A percentile compares a stretch with the other conserved stretches of the same genome.
Evolutionary conservation across 2,329 filamentous ascomycete genomes (phyloP).

Genomic region (Hypomyces rosellus): DNA sequence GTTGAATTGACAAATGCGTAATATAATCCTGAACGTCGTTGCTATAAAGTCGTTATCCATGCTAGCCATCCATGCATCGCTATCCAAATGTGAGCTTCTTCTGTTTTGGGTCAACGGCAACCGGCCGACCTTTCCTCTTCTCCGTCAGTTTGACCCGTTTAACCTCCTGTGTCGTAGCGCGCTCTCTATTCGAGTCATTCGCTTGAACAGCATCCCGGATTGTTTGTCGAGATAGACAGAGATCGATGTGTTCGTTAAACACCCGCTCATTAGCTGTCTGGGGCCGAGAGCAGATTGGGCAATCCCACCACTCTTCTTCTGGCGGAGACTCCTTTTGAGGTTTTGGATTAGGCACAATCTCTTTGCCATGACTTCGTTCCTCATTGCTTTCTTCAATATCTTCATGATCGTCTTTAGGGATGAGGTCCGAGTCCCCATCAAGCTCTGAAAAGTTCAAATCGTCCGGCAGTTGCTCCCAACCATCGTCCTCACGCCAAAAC

Average conservation of each 20-base stretch:
- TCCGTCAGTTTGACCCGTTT: constrained; percentile 31
- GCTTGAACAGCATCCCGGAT: constrained; percentile 76
- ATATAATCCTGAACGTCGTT: not conserved
- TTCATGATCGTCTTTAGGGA: not conserved
- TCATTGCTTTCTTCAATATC: not conserved
- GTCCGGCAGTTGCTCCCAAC: constrained; percentile 64
- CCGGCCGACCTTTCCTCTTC: constrained; percentile 34
- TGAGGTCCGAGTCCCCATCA: not conserved
- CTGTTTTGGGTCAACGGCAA: constrained; percentile 38
- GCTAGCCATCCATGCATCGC: not conserved
- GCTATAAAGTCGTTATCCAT: not conserved
- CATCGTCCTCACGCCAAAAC: not conserved
- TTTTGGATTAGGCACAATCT: constrained; percentile 42
- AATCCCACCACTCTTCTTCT: constrained; percentile 64
- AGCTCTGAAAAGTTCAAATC: constrained; percentile 38
- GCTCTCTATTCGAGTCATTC: constrained; percentile 22
- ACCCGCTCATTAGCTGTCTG: constrained; percentile 66
- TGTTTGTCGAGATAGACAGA: constrained; percentile 77
- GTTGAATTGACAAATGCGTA: not conserved
- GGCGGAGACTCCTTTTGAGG: constrained; percentile 13
- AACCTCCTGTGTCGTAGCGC: constrained; percentile 28
- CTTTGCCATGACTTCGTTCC: constrained; percentile 39
- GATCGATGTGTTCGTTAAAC: constrained; percentile 91
- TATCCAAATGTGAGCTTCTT: constrained; percentile 49
- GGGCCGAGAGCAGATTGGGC: constrained; percentile 76